Base-by-base conservation (phyloP, 2,329 filamentous ascomycete species). In the Septoria petroselini region DNA sequence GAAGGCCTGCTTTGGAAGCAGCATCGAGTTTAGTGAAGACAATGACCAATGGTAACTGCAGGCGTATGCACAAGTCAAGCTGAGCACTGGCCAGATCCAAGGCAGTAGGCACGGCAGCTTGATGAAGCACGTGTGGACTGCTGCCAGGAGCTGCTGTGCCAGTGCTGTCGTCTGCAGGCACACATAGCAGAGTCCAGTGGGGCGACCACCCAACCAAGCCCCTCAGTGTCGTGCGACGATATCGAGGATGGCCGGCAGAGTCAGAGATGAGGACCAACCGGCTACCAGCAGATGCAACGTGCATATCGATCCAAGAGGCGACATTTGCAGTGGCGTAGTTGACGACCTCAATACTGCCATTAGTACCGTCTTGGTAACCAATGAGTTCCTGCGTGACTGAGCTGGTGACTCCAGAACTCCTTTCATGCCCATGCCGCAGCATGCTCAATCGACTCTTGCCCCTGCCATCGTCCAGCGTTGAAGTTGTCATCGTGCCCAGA, bases 121-220 rank as follows among this genome's bases (percentile, higher is more conserved):
- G 80, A 54, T 77, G 74, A 7, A 76, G 69, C 1, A 74, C 72
- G 14, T 76, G 71, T 0, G 76, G 78, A 48, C 73, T 72, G 5
- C 72, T 72, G 21, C 62, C 61, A 52, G 65, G 70, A 3, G 67
- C 64, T n/a, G 65, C 59, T 34, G 67, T 62, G 40, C 71, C 68
- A 38, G 85, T 81, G 8, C 78, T 75, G 56, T 86, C 85, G 62
- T 93, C 86, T 29, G 88, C 89, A 39, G 89, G 83, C 54, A 97
- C 82, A 59, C 94, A 96, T 2, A 97, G 76, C 17, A 95, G 69
- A 1, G 88, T 90, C 85, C 93, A 98, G 66, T 97, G 90, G 7
- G 93, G 93, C 30, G 88, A 87, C 91, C 93, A 97, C 38, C 91
- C 93, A 56, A 98, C 79, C n/a, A 98, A 75, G 0, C 91, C 90